Percentiles rank a stretch among this genome's conserved stretches.
phyloP scores from a whole-genome alignment of 140 eudicot genomes.

The Senecio squalidus region DNA sequence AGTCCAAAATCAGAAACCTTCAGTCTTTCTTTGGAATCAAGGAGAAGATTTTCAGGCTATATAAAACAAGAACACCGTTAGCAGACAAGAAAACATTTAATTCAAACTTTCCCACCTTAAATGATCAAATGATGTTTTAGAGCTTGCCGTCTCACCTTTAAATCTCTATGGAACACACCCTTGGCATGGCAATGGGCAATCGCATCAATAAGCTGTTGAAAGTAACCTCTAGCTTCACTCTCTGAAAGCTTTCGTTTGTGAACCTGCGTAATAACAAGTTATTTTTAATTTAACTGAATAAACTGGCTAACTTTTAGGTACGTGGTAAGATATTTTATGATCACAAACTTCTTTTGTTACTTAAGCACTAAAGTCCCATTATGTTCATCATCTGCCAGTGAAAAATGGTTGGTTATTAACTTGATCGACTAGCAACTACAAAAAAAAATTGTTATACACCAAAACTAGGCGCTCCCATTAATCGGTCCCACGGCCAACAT shows the following conservation, averaged over 20 bases:
- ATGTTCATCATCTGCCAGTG: background rate
- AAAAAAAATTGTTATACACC: no score
- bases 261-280: no score
- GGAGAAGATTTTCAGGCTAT: conserved; percentile 96
- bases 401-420: background rate
- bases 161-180: conserved; percentile 96
- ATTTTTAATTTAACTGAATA: background rate
- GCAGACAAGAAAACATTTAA: conserved; percentile 2
- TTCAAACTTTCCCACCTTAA: background rate
- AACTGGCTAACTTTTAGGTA: background rate
- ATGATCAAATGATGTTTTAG: conserved; percentile 9
- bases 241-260: conserved; percentile 77
- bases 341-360: background rate
- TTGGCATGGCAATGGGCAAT: conserved; percentile 89
- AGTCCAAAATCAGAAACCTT: conserved; percentile 99
- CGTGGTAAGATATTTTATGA: background rate
- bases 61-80: conserved; percentile 22
- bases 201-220: conserved; percentile 97
- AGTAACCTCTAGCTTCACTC: conserved; percentile 74
- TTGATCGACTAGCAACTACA: background rate
- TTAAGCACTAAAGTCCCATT: background rate
- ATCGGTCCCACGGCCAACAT: no score
- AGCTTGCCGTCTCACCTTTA: conserved; percentile 54
- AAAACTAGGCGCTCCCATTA: no score
- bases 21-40: conserved; percentile 69